Evolutionary conservation across 1,284 basidiomycete species (phyloP).

Genomic region (Moesziomyces sp.): DNA sequence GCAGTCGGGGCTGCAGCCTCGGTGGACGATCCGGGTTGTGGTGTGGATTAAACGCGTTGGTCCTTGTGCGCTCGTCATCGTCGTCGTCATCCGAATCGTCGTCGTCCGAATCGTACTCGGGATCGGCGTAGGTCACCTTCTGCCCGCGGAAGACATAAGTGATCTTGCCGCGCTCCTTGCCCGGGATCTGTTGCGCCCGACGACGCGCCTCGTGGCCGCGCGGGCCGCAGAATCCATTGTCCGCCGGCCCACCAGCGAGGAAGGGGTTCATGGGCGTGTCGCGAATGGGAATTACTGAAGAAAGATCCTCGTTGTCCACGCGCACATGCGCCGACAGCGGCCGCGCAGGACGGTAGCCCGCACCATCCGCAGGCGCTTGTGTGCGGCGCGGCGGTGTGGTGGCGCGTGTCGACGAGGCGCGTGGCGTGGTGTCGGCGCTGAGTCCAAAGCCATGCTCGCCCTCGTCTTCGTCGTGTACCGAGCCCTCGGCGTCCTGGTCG

Average conservation of each 20-base stretch:
- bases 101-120: slow-evolving; percentile 52
- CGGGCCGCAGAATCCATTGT: slow-evolving; percentile 56
- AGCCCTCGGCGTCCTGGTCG: slow-evolving; percentile 37
- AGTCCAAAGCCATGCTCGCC: background rate
- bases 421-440: slow-evolving; percentile 9
- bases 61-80: slow-evolving; percentile 17
- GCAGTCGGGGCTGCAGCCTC: slow-evolving; percentile 38
- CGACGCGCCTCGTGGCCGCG: slow-evolving; percentile 27
- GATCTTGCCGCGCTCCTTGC: slow-evolving; percentile 47
- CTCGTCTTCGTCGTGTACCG: slow-evolving; percentile 19
- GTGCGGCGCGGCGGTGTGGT: slow-evolving; percentile 11
- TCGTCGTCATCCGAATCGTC: slow-evolving; percentile 31
- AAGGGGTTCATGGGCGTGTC: slow-evolving; percentile 63
- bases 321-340: slow-evolving; percentile 20
- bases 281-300: slow-evolving; percentile 34
- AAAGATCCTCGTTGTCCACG: slow-evolving; percentile 28
- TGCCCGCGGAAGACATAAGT: slow-evolving; percentile 60
- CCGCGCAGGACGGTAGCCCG: slow-evolving; percentile 21
- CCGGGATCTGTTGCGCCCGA: slow-evolving; percentile 36
- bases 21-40: slow-evolving; percentile 28
- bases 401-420: slow-evolving; percentile 14
- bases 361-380: background rate
- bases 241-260: slow-evolving; percentile 63
- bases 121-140: slow-evolving; percentile 52
- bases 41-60: slow-evolving; percentile 31